Evolutionary conservation across 2,329 filamentous ascomycete genomes (phyloP), one percentile per base, ranked within the genome.

Genomic region (Ophiostoma novo-ulmi): DNA sequence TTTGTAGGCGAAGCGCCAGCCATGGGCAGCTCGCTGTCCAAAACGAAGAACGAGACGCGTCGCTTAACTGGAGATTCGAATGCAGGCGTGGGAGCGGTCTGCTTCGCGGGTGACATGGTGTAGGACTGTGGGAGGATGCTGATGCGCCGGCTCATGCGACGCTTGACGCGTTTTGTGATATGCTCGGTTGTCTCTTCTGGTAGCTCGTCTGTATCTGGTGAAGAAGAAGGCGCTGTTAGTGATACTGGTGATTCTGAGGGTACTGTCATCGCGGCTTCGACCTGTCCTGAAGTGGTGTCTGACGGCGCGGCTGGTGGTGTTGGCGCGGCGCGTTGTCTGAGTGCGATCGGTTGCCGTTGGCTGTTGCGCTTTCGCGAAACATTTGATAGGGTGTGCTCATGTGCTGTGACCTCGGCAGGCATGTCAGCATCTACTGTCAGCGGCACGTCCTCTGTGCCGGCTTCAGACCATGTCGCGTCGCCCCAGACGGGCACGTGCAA

Each of bases 361-460:
- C 77, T 77, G 74, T 78, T 76, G 41, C 78, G 73, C 71, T 79
- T 80, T 35, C 76, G 74, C 1, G 78, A 77, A 1, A 78, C 73
- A 70, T 73, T 76, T n/a, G 20, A 22, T 26, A 78, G 69, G 11
- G 8, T 52, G 17, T 17, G 38, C 1, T 17, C 55, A 8, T 31
- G 55, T 17, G 68, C n/a, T n/a, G n/a, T 69, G 39, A n/a, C 35
- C 58, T 63, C 44, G 22, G 5, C 11, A 20, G 22, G n/a, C 14
- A 11, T 35, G 14, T 67, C 39, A 11, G 8, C 63, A 8, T 20
- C 31, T 44, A 66, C 67, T 61, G 58, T n/a, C n/a, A 39, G 20
- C 17, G 35, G 17, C 10, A 13, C 10, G 35, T 65, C 36, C 6
- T 65, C 17, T 13, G 63, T 11, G 13, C 31, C 41, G 35, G 22